A percentile compares a stretch with the other conserved stretches of the same genome.
Evolutionary conservation across 805 yeast species (phyloP).

Genomic region (Zygosaccharomyces kombuchaensis): DNA sequence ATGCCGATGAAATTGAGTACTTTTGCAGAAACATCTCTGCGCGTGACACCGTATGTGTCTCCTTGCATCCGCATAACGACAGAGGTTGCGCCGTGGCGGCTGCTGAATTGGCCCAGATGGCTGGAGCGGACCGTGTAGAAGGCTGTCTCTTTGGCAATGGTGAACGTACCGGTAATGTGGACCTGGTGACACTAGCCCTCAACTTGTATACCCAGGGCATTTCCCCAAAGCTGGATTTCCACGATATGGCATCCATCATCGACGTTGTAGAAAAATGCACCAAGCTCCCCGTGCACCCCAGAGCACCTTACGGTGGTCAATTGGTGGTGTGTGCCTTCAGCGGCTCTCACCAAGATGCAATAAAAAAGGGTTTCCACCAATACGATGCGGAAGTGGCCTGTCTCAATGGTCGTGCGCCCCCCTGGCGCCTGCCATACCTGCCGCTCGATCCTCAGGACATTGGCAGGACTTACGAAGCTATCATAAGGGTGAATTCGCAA

Average conservation of each 20-base stretch:
- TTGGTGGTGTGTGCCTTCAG: constrained; percentile 75
- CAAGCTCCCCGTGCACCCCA: constrained; percentile 66
- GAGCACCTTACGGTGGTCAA: constrained; percentile 80
- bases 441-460: constrained; percentile 80
- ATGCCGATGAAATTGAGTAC: constrained; percentile 78
- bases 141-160: constrained; percentile 82
- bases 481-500: constrained; percentile 78
- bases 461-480: constrained; percentile 77
- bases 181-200: constrained; percentile 67
- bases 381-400: constrained; percentile 46
- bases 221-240: constrained; percentile 65
- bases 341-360: constrained; percentile 70
- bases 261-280: constrained; percentile 71
- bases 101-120: constrained; percentile 67
- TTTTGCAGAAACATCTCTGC: constrained; percentile 63
- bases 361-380: constrained; percentile 53
- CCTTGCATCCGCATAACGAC: constrained; percentile 74
- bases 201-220: constrained; percentile 78
- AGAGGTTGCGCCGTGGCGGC: constrained; percentile 86
- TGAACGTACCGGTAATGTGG: constrained; percentile 83
- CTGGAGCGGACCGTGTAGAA: constrained; percentile 82
- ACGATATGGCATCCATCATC: constrained; percentile 61
- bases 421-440: constrained; percentile 71
- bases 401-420: constrained; percentile 43
- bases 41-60: constrained; percentile 65